Conservation (phyloP, 495 filamentous ascomycete species). For the Tetracladium marchalianum region DNA sequence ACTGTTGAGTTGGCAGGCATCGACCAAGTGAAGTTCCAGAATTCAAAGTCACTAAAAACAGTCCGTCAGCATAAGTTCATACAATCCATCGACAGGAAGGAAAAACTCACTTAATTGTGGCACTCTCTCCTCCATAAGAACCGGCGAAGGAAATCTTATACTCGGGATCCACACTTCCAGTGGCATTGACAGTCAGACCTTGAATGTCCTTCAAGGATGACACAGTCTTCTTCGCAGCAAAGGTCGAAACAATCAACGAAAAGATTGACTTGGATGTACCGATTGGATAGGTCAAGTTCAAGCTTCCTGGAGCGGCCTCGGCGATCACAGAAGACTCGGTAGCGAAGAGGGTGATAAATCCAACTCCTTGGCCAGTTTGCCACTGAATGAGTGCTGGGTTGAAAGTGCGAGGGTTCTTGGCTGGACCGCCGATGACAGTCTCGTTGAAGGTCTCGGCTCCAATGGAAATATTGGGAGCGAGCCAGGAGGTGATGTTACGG, state of each 20-base stretch:
- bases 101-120: slow-evolving; percentile 10
- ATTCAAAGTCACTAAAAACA: slow-evolving; percentile 12
- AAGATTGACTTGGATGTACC: slow-evolving; percentile 15
- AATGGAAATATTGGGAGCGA: slow-evolving; percentile 29
- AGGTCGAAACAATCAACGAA: slow-evolving; percentile 16
- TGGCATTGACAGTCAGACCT: slow-evolving; percentile 3
- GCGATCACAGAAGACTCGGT: slow-evolving; percentile 25
- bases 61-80: background rate
- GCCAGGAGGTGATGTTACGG: slow-evolving; percentile 30
- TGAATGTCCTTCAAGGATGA: slow-evolving; percentile 18
- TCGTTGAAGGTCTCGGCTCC: slow-evolving; percentile 30
- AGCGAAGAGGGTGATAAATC: slow-evolving; percentile 18
- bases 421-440: slow-evolving; percentile 27
- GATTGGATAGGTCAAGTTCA: slow-evolving; percentile 30
- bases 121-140: slow-evolving; percentile 4
- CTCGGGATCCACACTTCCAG: slow-evolving; percentile 7
- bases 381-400: slow-evolving; percentile 32
- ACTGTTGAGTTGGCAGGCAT: slow-evolving; percentile 22
- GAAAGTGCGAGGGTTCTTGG: slow-evolving; percentile 25
- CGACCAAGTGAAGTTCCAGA: slow-evolving; percentile 28
- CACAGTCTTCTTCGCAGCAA: slow-evolving; percentile 15
- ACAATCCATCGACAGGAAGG: background rate
- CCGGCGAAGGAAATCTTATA: slow-evolving; percentile 4
- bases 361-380: slow-evolving; percentile 19
- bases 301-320: slow-evolving; percentile 19